Evolutionary conservation across 2,329 filamentous ascomycete genomes (phyloP), one percentile per base, ranked within the genome.

Genomic region (Talaromyces sp.): DNA sequence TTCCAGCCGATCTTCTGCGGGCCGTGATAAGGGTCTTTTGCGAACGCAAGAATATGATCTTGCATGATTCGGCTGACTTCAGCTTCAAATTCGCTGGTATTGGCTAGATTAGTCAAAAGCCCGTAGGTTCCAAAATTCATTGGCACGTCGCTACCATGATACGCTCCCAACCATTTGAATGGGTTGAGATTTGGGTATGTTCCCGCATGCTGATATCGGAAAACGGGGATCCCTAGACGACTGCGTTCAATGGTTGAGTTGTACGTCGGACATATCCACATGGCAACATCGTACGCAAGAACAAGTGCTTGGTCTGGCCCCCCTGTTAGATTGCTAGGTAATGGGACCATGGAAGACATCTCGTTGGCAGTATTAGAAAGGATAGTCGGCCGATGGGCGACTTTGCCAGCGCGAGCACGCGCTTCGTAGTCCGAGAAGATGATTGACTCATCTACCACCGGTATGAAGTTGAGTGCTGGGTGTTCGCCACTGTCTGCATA

Each of bases 131-230:
- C 77, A 65, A 79, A 76, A 30, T 75, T 63, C 65, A 79, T 62
- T 12, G 75, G 72, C 27, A 76, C 66, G 56, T 80, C 76, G n/a
- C 68, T 66, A 33, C 69, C 69, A 59, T 80, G 78, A 56, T 77
- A 81, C 1, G 76, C 76, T 6, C 77, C 78, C 59, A 79, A 68
- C 76, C 77, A 80, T 3, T 68, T 61, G 47, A 67, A 67, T 0
- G 72, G 72, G 16, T 71, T 67, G 27, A 78, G 69, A 61, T 80
- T 80, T 31, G 73, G 67, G 63, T 76, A 79, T 55, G 74, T 74
- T 18, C 76, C 77, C 3, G 71, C 69, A 60, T 78, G 77, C 50
- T 73, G 67, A 63, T 75, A 79, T 27, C 76, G 72, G 64, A 73
- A 79, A 4, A 76, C 76, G 1, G 70, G 67, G 0, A 70, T 63